Conservation (phyloP, 1,284 basidiomycete species). For the Lignosus rhinocerotis region DNA sequence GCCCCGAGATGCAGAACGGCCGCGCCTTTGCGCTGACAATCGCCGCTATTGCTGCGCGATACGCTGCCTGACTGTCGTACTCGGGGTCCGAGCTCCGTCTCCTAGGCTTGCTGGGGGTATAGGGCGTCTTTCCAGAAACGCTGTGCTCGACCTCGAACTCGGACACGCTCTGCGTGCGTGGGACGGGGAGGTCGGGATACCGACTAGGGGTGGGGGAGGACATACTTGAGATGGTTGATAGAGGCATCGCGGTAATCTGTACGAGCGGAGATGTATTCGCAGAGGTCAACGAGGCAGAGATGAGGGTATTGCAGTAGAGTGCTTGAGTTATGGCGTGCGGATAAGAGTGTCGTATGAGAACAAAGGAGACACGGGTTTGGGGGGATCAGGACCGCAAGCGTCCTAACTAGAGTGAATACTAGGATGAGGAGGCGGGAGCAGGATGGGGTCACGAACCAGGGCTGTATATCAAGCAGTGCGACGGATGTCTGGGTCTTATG, state of each 20-base stretch:
- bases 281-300: constrained; percentile 5
- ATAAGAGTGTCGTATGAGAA: background rate
- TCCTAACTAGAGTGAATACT: constrained; percentile 6
- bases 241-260: constrained; percentile 20
- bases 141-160: constrained; percentile 60
- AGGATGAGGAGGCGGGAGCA: constrained; percentile 13
- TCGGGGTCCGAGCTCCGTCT: constrained; percentile 37
- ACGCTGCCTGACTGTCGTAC: constrained; percentile 52
- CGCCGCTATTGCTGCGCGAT: constrained; percentile 55
- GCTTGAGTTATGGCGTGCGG: no score
- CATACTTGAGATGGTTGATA: constrained; percentile 28
- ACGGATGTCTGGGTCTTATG: constrained; percentile 30
- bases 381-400: constrained; percentile 12
- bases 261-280: background rate
- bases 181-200: constrained; percentile 34
- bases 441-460: constrained; percentile 4
- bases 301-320: constrained; percentile 1
- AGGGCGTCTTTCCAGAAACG: constrained; percentile 29
- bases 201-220: constrained; percentile 32
- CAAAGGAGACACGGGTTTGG: constrained; percentile 9
- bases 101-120: constrained; percentile 27
- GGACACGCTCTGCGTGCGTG: constrained; percentile 32
- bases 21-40: constrained; percentile 60
- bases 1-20: constrained; percentile 66
- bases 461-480: constrained; percentile 14